Base-by-base conservation (phyloP, 2,329 filamentous ascomycete genomes). In the Monilinia fructigena region DNA sequence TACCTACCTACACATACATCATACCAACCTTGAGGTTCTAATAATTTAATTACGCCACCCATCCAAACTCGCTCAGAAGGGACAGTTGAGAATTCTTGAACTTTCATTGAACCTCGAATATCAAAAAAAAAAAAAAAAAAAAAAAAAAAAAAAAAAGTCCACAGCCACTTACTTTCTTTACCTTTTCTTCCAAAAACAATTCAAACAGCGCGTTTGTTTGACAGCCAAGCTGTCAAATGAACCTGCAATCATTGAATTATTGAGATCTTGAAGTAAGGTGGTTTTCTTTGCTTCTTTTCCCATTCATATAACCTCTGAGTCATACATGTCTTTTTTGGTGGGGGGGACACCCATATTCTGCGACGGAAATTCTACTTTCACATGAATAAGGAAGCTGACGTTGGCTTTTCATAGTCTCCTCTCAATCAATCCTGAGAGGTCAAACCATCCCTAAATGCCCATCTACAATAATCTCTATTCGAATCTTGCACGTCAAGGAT, bases 181-280 rank as follows among this genome's bases (percentile, higher is more conserved):
- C 67, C 66, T 12, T 11, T 4, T 48, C 50, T 16, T 69, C 66
- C 68, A 61, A 67, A 70, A 70, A 71, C 71, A 74, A 71, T 69
- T 71, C 72, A 74, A 73, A 75, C 79, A 79, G 92, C 92, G 92
- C 92, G 92, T 89, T 96, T 92, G 83, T 89, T 96, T 95, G 92
- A 84, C 91, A 91, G 88, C 89, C 81, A 77, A 78, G 89, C 92
- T 93, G 92, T 96, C 92, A 94, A 92, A 97, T 97, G 93, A 97
- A 95, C 92, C 92, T 97, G 93, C 92, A 93, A 69, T 70, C 65
- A 60, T 65, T 60, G 68, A 63, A 69, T 68, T 56, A 66, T 70
- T 74, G 74, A 75, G 72, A 73, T 72, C 65, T 68, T 66, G 55
- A 71, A 72, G 65, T 67, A 59, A 52, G 65, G 40, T 38, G 23